Evolutionary conservation across 108 stramenopile species (phyloP).

Genomic region (Aurantiochytrium sp.): DNA sequence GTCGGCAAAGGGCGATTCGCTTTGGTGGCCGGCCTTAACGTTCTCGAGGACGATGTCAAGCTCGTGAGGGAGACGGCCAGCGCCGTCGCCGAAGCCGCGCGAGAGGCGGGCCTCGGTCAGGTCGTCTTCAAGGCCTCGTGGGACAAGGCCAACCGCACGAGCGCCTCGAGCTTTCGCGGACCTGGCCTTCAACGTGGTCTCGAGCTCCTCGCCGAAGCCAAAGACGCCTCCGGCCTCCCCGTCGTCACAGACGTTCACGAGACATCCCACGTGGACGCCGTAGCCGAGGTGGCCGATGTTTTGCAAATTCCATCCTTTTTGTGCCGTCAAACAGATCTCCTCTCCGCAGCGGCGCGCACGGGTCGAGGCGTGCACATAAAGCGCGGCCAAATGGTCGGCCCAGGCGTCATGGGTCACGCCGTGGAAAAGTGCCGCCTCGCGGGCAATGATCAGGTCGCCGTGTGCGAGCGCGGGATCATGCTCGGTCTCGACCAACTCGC

Average conservation of each 20-base stretch:
- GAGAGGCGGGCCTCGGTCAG: not conserved
- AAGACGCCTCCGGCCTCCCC: not conserved
- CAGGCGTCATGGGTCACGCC: not conserved
- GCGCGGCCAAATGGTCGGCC: not conserved
- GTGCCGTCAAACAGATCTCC: not conserved
- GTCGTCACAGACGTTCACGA: not conserved
- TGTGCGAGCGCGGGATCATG: slow-evolving; percentile 10
- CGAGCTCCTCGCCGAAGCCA: not conserved
- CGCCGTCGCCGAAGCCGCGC: not conserved
- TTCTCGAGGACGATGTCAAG: not conserved
- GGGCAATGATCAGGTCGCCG: not conserved
- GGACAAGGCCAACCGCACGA: slow-evolving; percentile 15
- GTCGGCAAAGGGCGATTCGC: not conserved
- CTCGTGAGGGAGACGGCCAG: not conserved
- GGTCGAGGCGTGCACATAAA: not conserved
- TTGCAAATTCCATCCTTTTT: not conserved
- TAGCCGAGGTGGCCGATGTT: not conserved
- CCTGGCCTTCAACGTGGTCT: not conserved
- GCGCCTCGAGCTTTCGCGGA: not conserved
- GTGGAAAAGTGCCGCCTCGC: not conserved
- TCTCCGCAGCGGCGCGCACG: not conserved
- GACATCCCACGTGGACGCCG: not conserved
- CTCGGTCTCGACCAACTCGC: not conserved
- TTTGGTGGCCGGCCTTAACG: not conserved
- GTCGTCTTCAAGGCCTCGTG: slow-evolving; percentile 13